Percentiles rank a stretch among this genome's conserved stretches.
Conservation (phyloP, 2,329 filamentous ascomycete species). For the Stagonosporopsis cucurbitacearum region DNA sequence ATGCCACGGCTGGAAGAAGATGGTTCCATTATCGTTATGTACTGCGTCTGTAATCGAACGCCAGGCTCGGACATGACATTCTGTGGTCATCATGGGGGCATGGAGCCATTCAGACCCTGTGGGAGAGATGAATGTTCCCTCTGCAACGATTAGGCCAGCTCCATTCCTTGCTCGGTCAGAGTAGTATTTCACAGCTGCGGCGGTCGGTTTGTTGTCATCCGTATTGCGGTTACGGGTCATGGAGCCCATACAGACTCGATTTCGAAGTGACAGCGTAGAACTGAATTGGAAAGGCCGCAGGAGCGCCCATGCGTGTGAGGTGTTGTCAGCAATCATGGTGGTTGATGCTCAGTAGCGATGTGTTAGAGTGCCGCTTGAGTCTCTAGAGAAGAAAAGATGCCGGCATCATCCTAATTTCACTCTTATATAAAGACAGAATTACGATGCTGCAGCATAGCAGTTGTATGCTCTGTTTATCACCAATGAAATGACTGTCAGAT, state of each 20-base stretch:
- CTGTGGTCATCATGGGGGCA: constrained; percentile 27
- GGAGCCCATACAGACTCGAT: constrained; percentile 34
- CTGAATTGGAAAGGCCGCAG: constrained; percentile 2
- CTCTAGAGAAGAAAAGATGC: too few relatives aligned
- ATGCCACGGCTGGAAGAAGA: constrained; percentile 36
- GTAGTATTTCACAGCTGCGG: constrained; percentile 26
- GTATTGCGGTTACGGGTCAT: constrained; percentile 37
- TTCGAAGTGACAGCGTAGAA: constrained; percentile 1
- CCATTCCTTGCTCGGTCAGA: constrained; percentile 27
- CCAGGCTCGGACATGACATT: constrained; percentile 29
- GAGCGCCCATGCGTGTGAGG: background rate
- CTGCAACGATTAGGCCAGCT: constrained; percentile 29
- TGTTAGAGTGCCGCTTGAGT: background rate
- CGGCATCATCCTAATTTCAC: too few relatives aligned
- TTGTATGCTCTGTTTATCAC: constrained; percentile 6
- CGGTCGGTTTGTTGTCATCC: constrained; percentile 25
- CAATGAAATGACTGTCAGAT: background rate
- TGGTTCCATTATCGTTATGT: constrained; percentile 26
- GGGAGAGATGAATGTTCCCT: constrained; percentile 28
- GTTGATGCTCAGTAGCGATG: background rate
- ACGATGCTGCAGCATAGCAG: background rate
- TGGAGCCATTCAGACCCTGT: constrained; percentile 29
- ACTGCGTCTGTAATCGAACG: constrained; percentile 27
- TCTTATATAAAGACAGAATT: background rate
- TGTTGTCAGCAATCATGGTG: constrained; percentile 1